A percentile compares a stretch with the other conserved stretches of the same genome.
These are phyloP conservation scores for Candida ascalaphidarum DNA, from an alignment of 805 yeast species.

Conservation along the genomic window DNA sequence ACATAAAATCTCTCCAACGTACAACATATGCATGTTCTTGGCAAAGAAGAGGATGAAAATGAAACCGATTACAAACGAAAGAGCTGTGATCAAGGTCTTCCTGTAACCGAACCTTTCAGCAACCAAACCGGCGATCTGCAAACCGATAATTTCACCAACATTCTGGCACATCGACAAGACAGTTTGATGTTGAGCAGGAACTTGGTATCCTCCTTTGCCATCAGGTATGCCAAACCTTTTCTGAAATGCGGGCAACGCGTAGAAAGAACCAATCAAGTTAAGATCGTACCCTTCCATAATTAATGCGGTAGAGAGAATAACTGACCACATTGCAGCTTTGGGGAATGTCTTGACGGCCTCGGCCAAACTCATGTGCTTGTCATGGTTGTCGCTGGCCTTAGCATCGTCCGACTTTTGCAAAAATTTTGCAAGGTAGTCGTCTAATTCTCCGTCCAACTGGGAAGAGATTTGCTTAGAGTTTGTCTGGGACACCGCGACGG, in stretches of 20 bases:
- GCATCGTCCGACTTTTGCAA: too few species aligned
- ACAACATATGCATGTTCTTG: conserved; percentile 24
- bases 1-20: conserved; percentile 33
- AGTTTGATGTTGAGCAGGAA: conserved; percentile 35
- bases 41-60: conserved; percentile 43
- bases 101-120: conserved; percentile 41
- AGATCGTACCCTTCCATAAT: conserved; percentile 37
- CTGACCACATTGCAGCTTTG: conserved; percentile 35
- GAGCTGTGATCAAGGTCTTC: conserved; percentile 22
- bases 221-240: conserved; percentile 26
- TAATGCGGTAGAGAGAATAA: conserved; percentile 32
- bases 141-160: conserved; percentile 34
- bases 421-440: too few species aligned
- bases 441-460: too few species aligned
- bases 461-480: too few species aligned
- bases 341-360: conserved; percentile 32
- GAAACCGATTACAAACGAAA: conserved; percentile 22
- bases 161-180: conserved; percentile 22
- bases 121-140: conserved; percentile 34
- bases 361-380: conserved; percentile 23
- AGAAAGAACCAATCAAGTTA: conserved; percentile 28
- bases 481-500: too few species aligned
- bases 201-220: conserved; percentile 17
- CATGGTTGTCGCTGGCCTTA: conserved; percentile 26
- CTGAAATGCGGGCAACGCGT: conserved; percentile 25